Base-by-base conservation (phyloP, 495 filamentous ascomycete species). In the Daldinia grandis region DNA sequence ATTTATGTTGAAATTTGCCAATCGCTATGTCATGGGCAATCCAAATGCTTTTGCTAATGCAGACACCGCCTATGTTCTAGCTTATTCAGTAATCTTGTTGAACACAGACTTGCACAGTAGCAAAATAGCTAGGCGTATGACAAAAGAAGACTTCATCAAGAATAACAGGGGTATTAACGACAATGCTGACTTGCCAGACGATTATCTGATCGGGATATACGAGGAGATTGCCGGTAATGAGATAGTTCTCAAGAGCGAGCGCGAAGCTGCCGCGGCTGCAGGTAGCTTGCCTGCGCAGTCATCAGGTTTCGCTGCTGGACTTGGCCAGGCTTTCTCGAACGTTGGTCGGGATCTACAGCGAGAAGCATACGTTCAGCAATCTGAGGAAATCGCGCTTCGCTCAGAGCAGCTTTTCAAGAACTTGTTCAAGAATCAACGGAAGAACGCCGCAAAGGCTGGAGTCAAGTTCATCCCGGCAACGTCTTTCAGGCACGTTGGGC, bases 131-230 rank as follows among this genome's bases (percentile, higher is more conserved):
- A 83, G 80, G 64, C 88, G 94, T 47, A 99, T 99, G 95, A 95
- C 89, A 12, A 93, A 92, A 65, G 92, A 97, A 62, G 96, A 99
- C 51, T 99, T 98, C 76, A 94, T 99, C 82, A 97, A 95, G 81
- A 99, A 99, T 78, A 99, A 99, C 77, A 84, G 95, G 35, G 95
- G 95, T 49, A 99, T 99, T 83, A 98, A 99, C 76, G 95, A 99
- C 80, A 95, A 91, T 67, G 92, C 93, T 37, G 92, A 98, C 80
- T 79, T 99, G 38, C 95, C 96, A 7, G 88, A 97, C 56, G 95
- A 99, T 37, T 99, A 98, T 78, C 88, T 98, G 3, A 80, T 84
- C 25, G 87, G 88, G 8, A 98, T 99, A 49, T 99, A 89, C 74
- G 93, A 98, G 15, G 95, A 99, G 73, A 98, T 99, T 74, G 85